Percentiles rank a stretch among this genome's conserved stretches.
Evolutionary conservation across 2,329 filamentous ascomycete species (phyloP).

Genomic region (Parafenestella ontariensis): DNA sequence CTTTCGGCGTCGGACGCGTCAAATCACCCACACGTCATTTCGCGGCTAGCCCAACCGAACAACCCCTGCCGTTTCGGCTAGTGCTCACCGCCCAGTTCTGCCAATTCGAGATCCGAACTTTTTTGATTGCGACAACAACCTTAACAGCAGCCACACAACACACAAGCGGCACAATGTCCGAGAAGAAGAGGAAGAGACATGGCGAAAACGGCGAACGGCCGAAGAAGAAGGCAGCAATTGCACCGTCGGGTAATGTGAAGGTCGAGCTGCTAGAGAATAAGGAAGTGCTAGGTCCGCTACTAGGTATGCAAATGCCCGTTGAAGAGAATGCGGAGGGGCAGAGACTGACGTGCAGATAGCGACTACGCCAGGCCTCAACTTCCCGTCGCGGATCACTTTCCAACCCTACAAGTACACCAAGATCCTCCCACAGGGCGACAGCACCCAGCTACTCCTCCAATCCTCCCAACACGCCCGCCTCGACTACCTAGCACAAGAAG

Average conservation of each 20-base stretch:
- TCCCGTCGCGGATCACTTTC: slow-evolving; percentile 53
- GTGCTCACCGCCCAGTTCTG: slow-evolving; percentile 24
- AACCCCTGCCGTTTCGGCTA: not conserved
- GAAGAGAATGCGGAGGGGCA: not conserved
- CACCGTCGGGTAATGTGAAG: slow-evolving; percentile 48
- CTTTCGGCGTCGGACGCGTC: slow-evolving; percentile 12
- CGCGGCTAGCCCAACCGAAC: not conserved
- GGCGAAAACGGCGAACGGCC: slow-evolving; percentile 37
- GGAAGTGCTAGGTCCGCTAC: slow-evolving; percentile 57
- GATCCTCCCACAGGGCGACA: slow-evolving; percentile 37
- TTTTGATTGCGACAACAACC: slow-evolving; percentile 21
- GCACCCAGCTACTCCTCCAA: slow-evolving; percentile 62
- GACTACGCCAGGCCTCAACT: slow-evolving; percentile 52
- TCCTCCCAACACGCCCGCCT: slow-evolving; percentile 66
- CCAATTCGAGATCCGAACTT: slow-evolving; percentile 37
- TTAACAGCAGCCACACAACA: slow-evolving; percentile 5
- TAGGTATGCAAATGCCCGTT: slow-evolving; percentile 50
- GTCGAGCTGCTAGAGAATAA: slow-evolving; percentile 57
- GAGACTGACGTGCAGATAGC: slow-evolving; percentile 32
- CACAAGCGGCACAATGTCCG: slow-evolving; percentile 33
- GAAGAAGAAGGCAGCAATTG: slow-evolving; percentile 55
- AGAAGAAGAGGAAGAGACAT: slow-evolving; percentile 50
- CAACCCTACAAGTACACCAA: slow-evolving; percentile 56
- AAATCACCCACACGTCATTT: slow-evolving; percentile 24
- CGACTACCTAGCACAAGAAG: slow-evolving; percentile 64